These are phyloP conservation scores for Flueggea neowawraea DNA, from an alignment of 441 rosid genomes.

Conservation along the genomic window DNA sequence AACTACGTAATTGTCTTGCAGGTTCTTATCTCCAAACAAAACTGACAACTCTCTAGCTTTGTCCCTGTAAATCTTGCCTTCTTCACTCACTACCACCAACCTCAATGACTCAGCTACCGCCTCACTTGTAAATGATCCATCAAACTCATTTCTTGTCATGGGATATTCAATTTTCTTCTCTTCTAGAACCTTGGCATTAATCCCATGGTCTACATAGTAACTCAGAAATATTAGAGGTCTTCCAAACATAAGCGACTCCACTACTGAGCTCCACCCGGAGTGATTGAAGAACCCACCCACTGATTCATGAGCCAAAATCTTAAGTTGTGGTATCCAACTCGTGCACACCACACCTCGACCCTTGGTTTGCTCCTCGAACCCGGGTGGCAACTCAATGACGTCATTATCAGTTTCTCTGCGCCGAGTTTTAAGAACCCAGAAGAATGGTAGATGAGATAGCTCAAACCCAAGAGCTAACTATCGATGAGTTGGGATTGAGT, in stretches of 20 bases:
- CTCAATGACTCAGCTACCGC: conserved; percentile 20
- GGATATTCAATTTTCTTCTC: conserved; percentile 13
- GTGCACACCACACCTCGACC: conserved; percentile 18
- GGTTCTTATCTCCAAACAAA: conserved; percentile 10
- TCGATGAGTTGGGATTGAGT: conserved; percentile 13
- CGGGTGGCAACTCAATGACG: conserved; percentile 6
- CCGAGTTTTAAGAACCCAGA: conserved; percentile 16
- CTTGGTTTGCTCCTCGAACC: conserved; percentile 14
- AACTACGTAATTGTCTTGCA: too few species aligned
- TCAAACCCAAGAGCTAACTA: conserved; percentile 26
- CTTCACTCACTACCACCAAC: conserved; percentile 17
- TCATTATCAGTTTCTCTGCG: background rate
- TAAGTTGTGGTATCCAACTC: conserved; percentile 21
- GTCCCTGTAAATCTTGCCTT: conserved; percentile 17
- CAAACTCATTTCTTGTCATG: conserved; percentile 13
- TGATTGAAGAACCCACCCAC: conserved; percentile 24
- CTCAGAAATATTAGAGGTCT: conserved; percentile 14
- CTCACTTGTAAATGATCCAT: conserved; percentile 17
- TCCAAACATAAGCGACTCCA: conserved; percentile 16
- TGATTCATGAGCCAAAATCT: conserved; percentile 15
- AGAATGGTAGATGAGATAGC: conserved; percentile 7
- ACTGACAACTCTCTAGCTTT: conserved; percentile 15
- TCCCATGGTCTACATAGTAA: conserved; percentile 19
- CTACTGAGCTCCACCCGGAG: conserved; percentile 17
- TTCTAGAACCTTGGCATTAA: conserved; percentile 11